phyloP scores from a whole-genome alignment of 345 rosid species.

The Populus euphratica region DNA sequence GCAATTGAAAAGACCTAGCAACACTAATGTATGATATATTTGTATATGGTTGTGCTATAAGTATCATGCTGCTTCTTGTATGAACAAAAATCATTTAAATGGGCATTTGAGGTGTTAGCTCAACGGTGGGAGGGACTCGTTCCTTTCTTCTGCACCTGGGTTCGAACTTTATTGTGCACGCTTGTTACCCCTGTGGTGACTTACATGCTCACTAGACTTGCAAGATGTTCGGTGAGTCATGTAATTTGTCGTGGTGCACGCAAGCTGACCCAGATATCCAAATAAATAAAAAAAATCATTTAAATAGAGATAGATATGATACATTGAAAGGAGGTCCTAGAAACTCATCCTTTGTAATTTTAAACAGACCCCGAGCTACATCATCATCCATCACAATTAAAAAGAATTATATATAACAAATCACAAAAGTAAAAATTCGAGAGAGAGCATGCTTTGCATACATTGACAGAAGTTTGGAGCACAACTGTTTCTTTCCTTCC shows the following conservation, averaged over 20 bases:
- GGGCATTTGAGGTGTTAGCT: fast-evolving
- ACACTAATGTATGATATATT: no score
- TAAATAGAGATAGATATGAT: neutral
- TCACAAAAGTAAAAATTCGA: neutral
- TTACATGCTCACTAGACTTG: no score
- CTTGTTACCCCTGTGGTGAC: no score
- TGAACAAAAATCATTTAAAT: no score
- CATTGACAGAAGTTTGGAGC: neutral
- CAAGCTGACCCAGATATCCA: fast-evolving
- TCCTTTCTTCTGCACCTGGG: no score
- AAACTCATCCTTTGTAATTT: slow-evolving; percentile 87
- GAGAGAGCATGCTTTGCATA: neutral
- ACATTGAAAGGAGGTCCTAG: slow-evolving; percentile 72
- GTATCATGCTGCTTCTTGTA: no score
- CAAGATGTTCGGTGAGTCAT: no score
- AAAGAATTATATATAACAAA: neutral
- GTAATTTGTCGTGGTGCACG: no score
- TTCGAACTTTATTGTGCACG: no score
- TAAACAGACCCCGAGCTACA: slow-evolving; percentile 80
- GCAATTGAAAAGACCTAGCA: no score
- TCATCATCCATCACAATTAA: slow-evolving; percentile 3
- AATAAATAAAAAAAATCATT: neutral
- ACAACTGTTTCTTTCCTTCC: neutral
- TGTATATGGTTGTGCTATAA: no score
- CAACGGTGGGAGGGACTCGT: no score